These are phyloP conservation scores for Pholiota conissans DNA, from an alignment of 768 basidiomycete species.

Conservation along the genomic window DNA sequence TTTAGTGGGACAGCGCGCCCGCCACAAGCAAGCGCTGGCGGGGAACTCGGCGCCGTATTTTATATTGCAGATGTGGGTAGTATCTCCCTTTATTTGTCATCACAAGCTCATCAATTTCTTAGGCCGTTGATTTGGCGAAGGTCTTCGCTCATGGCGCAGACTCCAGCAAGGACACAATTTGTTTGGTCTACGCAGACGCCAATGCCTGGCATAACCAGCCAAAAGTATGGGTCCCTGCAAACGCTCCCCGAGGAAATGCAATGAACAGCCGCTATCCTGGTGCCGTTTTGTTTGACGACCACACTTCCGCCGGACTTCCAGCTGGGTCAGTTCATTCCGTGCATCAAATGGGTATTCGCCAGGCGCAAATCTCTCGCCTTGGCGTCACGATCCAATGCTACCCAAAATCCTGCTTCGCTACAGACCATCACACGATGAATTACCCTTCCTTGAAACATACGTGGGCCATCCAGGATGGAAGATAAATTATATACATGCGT, in stretches of 20 bases:
- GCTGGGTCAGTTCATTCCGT: background rate
- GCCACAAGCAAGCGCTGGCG: background rate
- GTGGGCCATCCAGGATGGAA: too few relatives aligned
- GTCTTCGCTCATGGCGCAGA: background rate
- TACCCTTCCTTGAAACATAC: background rate
- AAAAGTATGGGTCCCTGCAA: background rate
- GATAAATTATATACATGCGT: too few relatives aligned
- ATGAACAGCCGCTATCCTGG: background rate
- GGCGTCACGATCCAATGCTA: background rate
- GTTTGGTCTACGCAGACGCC: background rate
- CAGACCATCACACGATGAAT: background rate
- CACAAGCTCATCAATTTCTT: background rate
- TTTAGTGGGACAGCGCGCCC: background rate
- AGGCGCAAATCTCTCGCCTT: background rate
- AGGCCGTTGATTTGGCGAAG: background rate
- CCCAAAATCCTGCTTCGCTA: background rate
- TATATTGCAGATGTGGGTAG: background rate
- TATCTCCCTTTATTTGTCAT: background rate
- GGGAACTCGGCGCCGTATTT: background rate
- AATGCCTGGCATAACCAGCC: background rate
- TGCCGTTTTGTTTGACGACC: background rate
- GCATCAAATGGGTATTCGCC: background rate
- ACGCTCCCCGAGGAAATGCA: background rate
- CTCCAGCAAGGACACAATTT: background rate
- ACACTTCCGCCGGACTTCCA: background rate